Evolutionary conservation across 2,329 filamentous ascomycete species (phyloP).

Genomic region (Fusarium lyarnte): DNA sequence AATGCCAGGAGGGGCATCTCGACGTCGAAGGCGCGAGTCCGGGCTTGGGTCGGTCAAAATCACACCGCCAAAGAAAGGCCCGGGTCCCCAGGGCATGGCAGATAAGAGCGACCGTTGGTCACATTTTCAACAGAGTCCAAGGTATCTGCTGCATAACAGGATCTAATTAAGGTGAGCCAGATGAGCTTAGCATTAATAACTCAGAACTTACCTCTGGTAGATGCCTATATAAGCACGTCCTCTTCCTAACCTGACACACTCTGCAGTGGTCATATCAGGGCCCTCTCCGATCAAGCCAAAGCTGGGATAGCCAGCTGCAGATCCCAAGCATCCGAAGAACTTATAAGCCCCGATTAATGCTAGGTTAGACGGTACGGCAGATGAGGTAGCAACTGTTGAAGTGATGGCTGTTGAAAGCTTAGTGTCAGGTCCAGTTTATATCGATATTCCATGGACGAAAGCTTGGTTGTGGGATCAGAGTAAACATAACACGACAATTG

Average conservation of each 20-base stretch:
- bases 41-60: not conserved
- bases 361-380: conserved; percentile 1
- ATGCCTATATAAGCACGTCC: not conserved
- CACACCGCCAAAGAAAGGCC: not conserved
- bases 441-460: not conserved
- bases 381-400: not conserved
- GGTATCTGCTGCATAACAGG: not conserved
- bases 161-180: not conserved
- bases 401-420: not conserved
- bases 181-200: not conserved
- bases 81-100: not conserved
- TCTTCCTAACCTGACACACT: not conserved
- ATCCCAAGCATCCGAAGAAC: not conserved
- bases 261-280: not conserved
- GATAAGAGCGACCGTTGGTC: not conserved
- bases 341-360: conserved; percentile 4
- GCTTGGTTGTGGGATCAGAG: not conserved
- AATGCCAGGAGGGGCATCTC: not conserved
- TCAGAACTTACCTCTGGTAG: not conserved
- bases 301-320: not conserved
- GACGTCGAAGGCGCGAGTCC: not conserved
- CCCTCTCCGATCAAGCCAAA: not conserved
- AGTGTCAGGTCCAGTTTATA: not conserved
- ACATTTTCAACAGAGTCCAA: not conserved
- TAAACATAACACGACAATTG: not conserved